Base-by-base conservation (phyloP, 2,329 filamentous ascomycete species). In the Lachnellula cervina region DNA sequence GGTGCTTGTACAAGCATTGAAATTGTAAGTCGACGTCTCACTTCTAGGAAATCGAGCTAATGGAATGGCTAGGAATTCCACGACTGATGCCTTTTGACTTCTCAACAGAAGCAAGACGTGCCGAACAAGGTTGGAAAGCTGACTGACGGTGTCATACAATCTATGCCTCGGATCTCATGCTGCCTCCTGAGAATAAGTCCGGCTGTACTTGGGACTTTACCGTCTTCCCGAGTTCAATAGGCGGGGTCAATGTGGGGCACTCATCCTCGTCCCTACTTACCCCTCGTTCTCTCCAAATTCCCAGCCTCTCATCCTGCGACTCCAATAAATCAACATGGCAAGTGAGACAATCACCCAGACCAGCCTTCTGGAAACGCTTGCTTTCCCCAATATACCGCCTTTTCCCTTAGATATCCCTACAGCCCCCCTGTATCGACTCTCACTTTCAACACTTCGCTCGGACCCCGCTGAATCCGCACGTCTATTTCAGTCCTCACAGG, bases 401-500 rank as follows among this genome's bases (percentile, higher is more conserved):
- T 65, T 66, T 37, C 63, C 64, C 5, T 35, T 44, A 4, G 13
- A 46, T 21, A 46, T 32, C 44, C 14, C 44, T n/a, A 28, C 23
- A 13, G 44, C 44, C 11, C 44, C 44, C n/a, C 44, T 46, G 19
- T 3, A 46, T 9, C 19, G 19, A 14, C 44, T 46, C 44, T 46
- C 44, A 25, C 44, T 46, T 21, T 25, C 44, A 14, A 5, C 44
- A 14, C 44, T 46, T 28, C 44, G 44, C 19, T 11, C 8, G 5
- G 9, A 25, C 14, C 44, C 23, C 14, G 44, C 42, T 5, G 62
- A 65, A 53, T 62, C 59, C 1, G 17, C 42, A 13, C 48, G 53
- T 17, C 52, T 68, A 2, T 66, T 66, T 46, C 25, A 49, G 5
- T 55, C 64, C 1, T 62, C 53, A 14, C 62, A 60, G 44, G 56